Percentiles rank a stretch among this genome's conserved stretches.
Conservation (phyloP, 805 yeast genomes). For the Blastobotrys terrestris region DNA sequence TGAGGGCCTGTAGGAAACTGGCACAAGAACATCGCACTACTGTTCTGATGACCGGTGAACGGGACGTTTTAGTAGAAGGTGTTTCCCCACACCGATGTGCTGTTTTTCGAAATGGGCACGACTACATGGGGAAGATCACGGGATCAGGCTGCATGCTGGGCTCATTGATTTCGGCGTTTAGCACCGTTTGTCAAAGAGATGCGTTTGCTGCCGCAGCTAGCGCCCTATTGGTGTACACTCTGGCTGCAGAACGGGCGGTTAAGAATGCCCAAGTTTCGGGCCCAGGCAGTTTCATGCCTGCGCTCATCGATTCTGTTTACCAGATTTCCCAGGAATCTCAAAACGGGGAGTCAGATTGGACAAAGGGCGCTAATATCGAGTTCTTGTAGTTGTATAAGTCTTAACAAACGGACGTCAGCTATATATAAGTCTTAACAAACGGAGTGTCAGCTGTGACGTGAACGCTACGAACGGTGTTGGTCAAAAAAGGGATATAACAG, state of each 20-base stretch:
- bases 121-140: slow-evolving; percentile 60
- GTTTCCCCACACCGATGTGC: slow-evolving; percentile 18
- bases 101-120: slow-evolving; percentile 50
- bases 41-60: slow-evolving; percentile 66
- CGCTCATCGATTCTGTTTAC: slow-evolving; percentile 41
- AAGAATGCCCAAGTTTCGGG: slow-evolving; percentile 31
- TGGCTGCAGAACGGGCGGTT: slow-evolving; percentile 55
- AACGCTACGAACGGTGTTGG: too few relatives aligned
- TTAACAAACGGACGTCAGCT: neutral
- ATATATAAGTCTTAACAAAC: too few relatives aligned
- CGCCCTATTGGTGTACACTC: slow-evolving; percentile 54
- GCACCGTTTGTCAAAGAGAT: slow-evolving; percentile 40
- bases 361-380: slow-evolving; percentile 8
- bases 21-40: slow-evolving; percentile 48
- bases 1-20: slow-evolving; percentile 42
- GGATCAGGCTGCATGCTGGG: slow-evolving; percentile 84
- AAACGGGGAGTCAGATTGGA: slow-evolving; percentile 10
- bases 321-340: slow-evolving; percentile 12
- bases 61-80: slow-evolving; percentile 49
- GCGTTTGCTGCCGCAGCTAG: slow-evolving; percentile 43
- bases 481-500: too few relatives aligned
- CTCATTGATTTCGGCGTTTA: slow-evolving; percentile 54
- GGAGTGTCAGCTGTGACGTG: too few relatives aligned
- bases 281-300: slow-evolving; percentile 49
- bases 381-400: neutral